A percentile compares a stretch with the other conserved stretches of the same genome.
These are phyloP conservation scores for Darksidea phi DNA, from an alignment of 495 filamentous ascomycete species.

Conservation along the genomic window DNA sequence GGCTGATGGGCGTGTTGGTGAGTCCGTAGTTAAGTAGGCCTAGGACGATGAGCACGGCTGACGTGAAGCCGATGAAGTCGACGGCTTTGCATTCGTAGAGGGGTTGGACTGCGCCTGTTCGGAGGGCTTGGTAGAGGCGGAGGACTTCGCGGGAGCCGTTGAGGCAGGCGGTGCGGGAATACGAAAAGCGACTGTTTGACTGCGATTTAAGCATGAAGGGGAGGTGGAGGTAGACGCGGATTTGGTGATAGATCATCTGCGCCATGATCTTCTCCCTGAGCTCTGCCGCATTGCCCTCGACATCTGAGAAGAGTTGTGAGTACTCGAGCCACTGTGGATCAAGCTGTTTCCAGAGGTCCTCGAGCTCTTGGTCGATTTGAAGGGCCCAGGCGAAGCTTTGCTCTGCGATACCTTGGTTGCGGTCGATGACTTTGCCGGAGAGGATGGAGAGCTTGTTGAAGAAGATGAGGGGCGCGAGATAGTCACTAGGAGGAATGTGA, in stretches of 20 bases:
- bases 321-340: conserved; percentile 42
- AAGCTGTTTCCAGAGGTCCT: conserved; percentile 45
- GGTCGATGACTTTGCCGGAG: conserved; percentile 53
- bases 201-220: conserved; percentile 56
- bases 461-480: conserved; percentile 36
- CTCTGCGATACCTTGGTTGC: conserved; percentile 47
- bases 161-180: conserved; percentile 47
- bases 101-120: conserved; percentile 40
- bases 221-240: conserved; percentile 52
- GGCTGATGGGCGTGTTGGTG: conserved; percentile 21
- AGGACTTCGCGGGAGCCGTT: conserved; percentile 52
- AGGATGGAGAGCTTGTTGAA: conserved; percentile 44
- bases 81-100: conserved; percentile 52
- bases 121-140: conserved; percentile 47
- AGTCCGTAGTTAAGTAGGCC: conserved; percentile 48
- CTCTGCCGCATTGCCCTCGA: conserved; percentile 32
- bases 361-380: conserved; percentile 51
- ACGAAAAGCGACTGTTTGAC: conserved; percentile 45
- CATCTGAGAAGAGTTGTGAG: conserved; percentile 18
- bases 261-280: conserved; percentile 44
- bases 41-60: conserved; percentile 52
- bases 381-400: conserved; percentile 48
- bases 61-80: conserved; percentile 57
- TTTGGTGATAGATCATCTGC: conserved; percentile 51
- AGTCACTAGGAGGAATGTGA: conserved; percentile 22